Conservation (phyloP, 129 eudicot species). For the Logfia minima region DNA sequence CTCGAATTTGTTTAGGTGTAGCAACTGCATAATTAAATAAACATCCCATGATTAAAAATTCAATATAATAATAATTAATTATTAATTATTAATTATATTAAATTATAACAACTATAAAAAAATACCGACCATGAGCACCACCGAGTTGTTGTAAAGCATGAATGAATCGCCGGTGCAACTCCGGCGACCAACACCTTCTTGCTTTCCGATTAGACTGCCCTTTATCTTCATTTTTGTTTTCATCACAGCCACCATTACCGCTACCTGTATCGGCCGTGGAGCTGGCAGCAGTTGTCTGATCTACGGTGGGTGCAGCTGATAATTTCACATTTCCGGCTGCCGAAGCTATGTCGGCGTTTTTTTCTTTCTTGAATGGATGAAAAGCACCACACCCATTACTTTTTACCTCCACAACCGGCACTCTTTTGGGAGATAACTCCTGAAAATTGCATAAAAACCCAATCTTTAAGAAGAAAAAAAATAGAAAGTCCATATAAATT, state of each 20-base stretch:
- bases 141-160: slow-evolving; percentile 91
- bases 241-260: slow-evolving; percentile 43
- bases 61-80: background rate
- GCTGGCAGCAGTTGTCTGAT: slow-evolving; percentile 55
- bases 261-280: slow-evolving; percentile 66
- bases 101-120: slow-evolving; percentile 6
- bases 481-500: background rate
- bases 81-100: background rate
- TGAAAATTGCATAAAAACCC: slow-evolving; percentile 23
- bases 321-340: slow-evolving; percentile 23
- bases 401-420: slow-evolving; percentile 66
- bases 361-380: slow-evolving; percentile 73
- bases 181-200: slow-evolving; percentile 94
- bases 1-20: slow-evolving; percentile 99
- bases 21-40: slow-evolving; percentile 57
- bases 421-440: slow-evolving; percentile 55
- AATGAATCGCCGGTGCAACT: slow-evolving; percentile 76
- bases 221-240: slow-evolving; percentile 55
- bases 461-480: slow-evolving; percentile 14
- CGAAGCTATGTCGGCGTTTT: slow-evolving; percentile 25
- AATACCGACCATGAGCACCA: slow-evolving; percentile 82
- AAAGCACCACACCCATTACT: slow-evolving; percentile 88
- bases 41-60: background rate
- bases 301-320: slow-evolving; percentile 19
- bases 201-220: slow-evolving; percentile 69